Evolutionary conservation across 345 rosid genomes (phyloP).

Genomic region (Streptanthus diversifolius): DNA sequence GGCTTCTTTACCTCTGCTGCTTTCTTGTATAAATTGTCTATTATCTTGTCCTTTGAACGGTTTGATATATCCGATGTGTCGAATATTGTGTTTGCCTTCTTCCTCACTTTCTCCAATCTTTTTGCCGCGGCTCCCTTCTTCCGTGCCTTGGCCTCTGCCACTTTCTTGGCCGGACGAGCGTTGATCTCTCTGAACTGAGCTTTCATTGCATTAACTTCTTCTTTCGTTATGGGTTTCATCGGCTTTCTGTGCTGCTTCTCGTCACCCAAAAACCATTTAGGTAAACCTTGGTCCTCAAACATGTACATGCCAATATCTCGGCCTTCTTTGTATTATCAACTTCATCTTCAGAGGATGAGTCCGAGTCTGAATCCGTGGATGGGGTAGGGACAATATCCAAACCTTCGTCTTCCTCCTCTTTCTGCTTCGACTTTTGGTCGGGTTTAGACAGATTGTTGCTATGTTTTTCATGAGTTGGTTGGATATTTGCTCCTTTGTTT

Average conservation of each 20-base stretch:
- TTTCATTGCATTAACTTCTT: constrained; percentile 77
- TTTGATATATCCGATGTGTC: constrained; percentile 74
- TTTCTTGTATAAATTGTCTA: constrained; percentile 81
- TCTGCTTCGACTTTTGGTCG: constrained; percentile 35
- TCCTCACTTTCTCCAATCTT: constrained; percentile 80
- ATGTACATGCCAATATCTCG: constrained; percentile 83
- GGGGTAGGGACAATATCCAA: constrained; percentile 86
- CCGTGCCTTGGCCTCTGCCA: constrained; percentile 87
- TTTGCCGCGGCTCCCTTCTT: constrained; percentile 69
- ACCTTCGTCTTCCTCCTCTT: constrained; percentile 45
- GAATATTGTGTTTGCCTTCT: constrained; percentile 80
- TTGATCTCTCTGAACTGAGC: constrained; percentile 90
- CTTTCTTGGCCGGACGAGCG: constrained; percentile 95
- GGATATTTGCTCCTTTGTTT: constrained; percentile 64
- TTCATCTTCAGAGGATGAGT: constrained; percentile 76
- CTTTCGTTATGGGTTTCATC: constrained; percentile 75
- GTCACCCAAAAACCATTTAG: constrained; percentile 86
- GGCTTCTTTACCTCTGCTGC: constrained; percentile 64
- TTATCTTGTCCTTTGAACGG: constrained; percentile 74
- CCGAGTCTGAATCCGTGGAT: constrained; percentile 68
- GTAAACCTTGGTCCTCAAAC: constrained; percentile 69
- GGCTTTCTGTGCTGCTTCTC: constrained; percentile 72
- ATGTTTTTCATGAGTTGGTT: constrained; percentile 36
- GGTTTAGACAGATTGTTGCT: constrained; percentile 24
- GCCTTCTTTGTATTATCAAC: constrained; percentile 63